Base-by-base conservation (phyloP, 1,284 basidiomycete species). In the Tranzscheliella williamsii region DNA sequence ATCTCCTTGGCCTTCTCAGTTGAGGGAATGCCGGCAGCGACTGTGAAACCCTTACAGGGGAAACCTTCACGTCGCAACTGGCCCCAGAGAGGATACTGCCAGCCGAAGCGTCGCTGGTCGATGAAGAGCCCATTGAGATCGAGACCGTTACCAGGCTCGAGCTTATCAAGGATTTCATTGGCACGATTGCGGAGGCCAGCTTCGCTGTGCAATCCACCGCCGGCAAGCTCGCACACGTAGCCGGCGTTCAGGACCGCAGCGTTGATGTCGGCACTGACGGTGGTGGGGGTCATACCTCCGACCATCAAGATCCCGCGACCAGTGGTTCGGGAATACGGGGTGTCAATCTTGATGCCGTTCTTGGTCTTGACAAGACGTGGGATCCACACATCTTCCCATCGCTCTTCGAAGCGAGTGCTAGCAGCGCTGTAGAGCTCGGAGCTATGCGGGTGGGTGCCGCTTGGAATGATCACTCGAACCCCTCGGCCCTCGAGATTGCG, bases 281-380 rank as follows among this genome's bases (percentile, higher is more conserved):
- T 73, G 48, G 64, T 69, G 15, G 67, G 73, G 5, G 70, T 72
- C 95, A 98, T 98, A 64, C 94, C 95, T 38, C 91, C 91, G 37
- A 98, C 91, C 92, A 96, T 97, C 79, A 98, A 87, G 16, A 94
- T 94, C 1, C 94, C 86, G 81, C 96, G 96, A 67, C 91, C 91
- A 27, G 97, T 81, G 39, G 97, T 84, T 58, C 94, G 89, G 44
- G 93, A 95, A 83, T 95, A 94, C 5, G 91, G 88, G 0, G 94
- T 97, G 79, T 98, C 92, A 71, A 98, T 61, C 42, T 62, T 58
- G 52, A 73, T 56, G 35, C 71, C 71, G 32, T 41, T 24, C 8
- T 24, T 46, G 17, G 91, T 95, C 81, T 88, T 91, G 46, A 97
- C 87, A 27, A 98, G 82, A 43, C 82, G 82, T 2, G 94, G 92